Evolutionary conservation across 1,139 yeast species (phyloP), one percentile per base, ranked within the genome.

Genomic region (Hansenula sp.): DNA sequence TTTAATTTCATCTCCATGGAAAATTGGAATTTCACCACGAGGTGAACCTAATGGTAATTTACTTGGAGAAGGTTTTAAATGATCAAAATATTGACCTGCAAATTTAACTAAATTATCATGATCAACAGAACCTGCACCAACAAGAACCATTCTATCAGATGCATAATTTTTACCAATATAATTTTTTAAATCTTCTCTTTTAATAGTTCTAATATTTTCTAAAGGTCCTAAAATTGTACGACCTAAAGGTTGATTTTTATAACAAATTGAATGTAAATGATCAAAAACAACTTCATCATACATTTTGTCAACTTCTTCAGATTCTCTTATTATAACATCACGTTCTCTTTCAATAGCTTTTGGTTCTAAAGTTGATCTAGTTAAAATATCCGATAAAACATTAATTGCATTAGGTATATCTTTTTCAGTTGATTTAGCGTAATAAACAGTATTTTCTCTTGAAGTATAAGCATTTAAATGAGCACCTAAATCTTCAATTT

Each of bases 251-350:
- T 94, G 98, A 50, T 78, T 82, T 60, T 79, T 86, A 69, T 78
- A 92, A 9, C 96, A 90, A 25, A 90, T 88, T 33, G 95, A 88
- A 66, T 92, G 99, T 44, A 92, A 71, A 64, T 94, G 95, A 65
- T 92, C 99, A 64, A 94, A 94, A 13, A 94, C 96, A 35, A 92
- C 97, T 64, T 92, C 99, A 61, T 92, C 98, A 60, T 87, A 86
- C 94, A 88, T 89, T 67, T 90, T 92, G 63, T 90, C 97, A 44
- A 92, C 97, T 65, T 92, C 98, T 63, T 94, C 98, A 54, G 94
- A 80, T 65, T 92, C 99, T 60, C 97, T 85, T 48, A 92, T 79
- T 49, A 92, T 92, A 30, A 92, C 99, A 50, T 92, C 95, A 53
- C 97, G 79, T 66, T 92, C 99, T 55, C 92, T 84, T 63, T 92